Evolutionary conservation across 352 stramenopile species (phyloP).

Genomic region (Aphanomyces euteiches): DNA sequence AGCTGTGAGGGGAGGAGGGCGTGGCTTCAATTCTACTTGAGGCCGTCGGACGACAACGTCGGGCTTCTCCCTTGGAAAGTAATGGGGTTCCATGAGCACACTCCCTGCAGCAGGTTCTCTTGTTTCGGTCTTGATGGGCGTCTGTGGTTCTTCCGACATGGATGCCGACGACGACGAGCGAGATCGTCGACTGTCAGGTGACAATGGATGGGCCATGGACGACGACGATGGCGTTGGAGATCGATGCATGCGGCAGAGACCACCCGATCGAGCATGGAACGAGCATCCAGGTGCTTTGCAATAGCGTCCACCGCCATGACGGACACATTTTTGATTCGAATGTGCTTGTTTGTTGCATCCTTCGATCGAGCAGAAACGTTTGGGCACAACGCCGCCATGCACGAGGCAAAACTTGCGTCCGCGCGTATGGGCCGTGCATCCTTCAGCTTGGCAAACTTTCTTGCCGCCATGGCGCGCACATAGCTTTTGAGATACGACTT

Average conservation of each 20-base stretch:
- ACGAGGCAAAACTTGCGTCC: slow-evolving; percentile 22
- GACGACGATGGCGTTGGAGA: slow-evolving; percentile 1
- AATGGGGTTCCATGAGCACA: slow-evolving; percentile 12
- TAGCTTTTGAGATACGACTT: slow-evolving; percentile 21
- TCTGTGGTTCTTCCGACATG: not conserved
- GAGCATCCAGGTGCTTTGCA: slow-evolving; percentile 32
- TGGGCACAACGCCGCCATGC: slow-evolving; percentile 19
- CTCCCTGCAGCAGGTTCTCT: too few species aligned
- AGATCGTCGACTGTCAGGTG: not conserved
- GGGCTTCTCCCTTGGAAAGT: slow-evolving; percentile 7
- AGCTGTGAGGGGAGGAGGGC: not conserved
- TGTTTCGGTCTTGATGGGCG: not conserved
- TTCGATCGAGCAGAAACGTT: slow-evolving; percentile 27
- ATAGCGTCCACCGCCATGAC: slow-evolving; percentile 22
- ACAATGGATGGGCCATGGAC: not conserved
- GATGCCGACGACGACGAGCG: not conserved
- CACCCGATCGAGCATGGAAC: slow-evolving; percentile 65
- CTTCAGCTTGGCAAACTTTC: slow-evolving; percentile 22
- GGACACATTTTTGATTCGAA: slow-evolving; percentile 27
- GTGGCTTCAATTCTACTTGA: slow-evolving; percentile 8
- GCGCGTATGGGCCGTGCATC: slow-evolving; percentile 15
- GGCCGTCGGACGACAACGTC: not conserved
- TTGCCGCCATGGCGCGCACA: slow-evolving; percentile 26
- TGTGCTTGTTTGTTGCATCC: slow-evolving; percentile 26
- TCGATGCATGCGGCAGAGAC: slow-evolving; percentile 62